Percentiles rank a stretch among this genome's conserved stretches.
phyloP scores from a whole-genome alignment of 75 land plant genomes.

The Larix kaempferi region DNA sequence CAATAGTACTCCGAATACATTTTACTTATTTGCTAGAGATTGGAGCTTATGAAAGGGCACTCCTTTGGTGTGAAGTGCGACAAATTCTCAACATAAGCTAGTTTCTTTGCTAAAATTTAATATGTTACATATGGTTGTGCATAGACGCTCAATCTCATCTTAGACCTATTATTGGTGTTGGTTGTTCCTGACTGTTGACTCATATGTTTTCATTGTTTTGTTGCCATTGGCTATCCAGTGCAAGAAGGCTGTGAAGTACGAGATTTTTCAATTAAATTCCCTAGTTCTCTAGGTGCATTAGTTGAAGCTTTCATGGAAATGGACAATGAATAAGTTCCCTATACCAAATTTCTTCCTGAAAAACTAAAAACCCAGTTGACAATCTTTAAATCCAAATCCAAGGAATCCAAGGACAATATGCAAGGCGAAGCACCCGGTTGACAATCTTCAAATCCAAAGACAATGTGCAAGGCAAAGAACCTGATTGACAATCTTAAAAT shows the following conservation, averaged over 20 bases:
- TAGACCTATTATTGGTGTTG: too few relatives aligned
- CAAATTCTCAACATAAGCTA: constrained; percentile 23
- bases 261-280: not conserved
- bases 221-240: too few relatives aligned
- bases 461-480: too few relatives aligned
- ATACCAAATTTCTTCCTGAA: not conserved
- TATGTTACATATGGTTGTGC: too few relatives aligned
- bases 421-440: too few relatives aligned
- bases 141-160: too few relatives aligned
- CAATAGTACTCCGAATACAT: constrained; percentile 44
- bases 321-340: not conserved
- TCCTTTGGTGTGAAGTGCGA: constrained; percentile 44
- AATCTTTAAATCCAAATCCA: too few relatives aligned
- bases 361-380: not conserved
- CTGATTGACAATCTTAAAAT: not conserved
- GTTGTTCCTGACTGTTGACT: too few relatives aligned
- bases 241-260: not conserved
- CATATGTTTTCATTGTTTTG: too few relatives aligned
- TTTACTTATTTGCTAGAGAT: constrained; percentile 46
- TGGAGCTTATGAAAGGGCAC: constrained; percentile 55
- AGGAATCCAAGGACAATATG: too few relatives aligned
- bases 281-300: not conserved
- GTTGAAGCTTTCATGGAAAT: constrained; percentile 7
- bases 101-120: too few relatives aligned
- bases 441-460: too few relatives aligned